phyloP scores from a whole-genome alignment of 352 stramenopile genomes.

The Phytophthora sp. region DNA sequence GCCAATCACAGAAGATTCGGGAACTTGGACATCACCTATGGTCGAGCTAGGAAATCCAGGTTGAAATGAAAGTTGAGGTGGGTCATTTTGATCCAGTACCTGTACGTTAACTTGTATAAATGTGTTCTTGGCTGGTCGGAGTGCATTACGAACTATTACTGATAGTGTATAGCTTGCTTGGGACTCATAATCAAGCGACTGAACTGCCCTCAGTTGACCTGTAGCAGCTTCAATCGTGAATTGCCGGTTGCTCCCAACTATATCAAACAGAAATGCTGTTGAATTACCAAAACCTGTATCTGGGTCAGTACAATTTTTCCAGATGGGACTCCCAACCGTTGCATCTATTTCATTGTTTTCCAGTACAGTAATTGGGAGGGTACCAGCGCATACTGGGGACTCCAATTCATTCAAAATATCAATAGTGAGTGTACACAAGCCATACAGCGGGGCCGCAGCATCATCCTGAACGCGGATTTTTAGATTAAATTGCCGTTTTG shows the following conservation, averaged over 20 bases:
- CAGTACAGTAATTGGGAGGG: background rate
- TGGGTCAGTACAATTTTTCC: conserved; percentile 51
- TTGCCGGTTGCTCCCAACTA: background rate
- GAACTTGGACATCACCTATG: conserved; percentile 1
- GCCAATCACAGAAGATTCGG: conserved; percentile 16
- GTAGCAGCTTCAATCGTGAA: conserved; percentile 12
- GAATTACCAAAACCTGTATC: conserved; percentile 34
- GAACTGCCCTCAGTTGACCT: conserved; percentile 9
- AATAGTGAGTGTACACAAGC: conserved; percentile 40
- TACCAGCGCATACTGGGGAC: conserved; percentile 7
- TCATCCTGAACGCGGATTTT: conserved; percentile 55
- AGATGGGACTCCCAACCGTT: conserved; percentile 37
- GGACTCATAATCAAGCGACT: conserved; percentile 25
- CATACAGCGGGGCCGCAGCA: conserved; percentile 35
- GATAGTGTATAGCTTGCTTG: conserved; percentile 12
- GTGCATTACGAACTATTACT: conserved; percentile 19
- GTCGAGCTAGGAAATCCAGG: conserved; percentile 12
- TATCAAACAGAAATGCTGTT: conserved; percentile 49
- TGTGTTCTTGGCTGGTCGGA: conserved; percentile 22
- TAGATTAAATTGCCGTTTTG: conserved; percentile 37
- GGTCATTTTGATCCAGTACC: conserved; percentile 21
- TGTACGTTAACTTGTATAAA: conserved; percentile 8
- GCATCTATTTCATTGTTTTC: conserved; percentile 42
- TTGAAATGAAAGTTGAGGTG: conserved; percentile 16
- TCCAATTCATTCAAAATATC: conserved; percentile 52